phyloP scores from a whole-genome alignment of 148 eudicot genomes.

The Camellia granthamiana region DNA sequence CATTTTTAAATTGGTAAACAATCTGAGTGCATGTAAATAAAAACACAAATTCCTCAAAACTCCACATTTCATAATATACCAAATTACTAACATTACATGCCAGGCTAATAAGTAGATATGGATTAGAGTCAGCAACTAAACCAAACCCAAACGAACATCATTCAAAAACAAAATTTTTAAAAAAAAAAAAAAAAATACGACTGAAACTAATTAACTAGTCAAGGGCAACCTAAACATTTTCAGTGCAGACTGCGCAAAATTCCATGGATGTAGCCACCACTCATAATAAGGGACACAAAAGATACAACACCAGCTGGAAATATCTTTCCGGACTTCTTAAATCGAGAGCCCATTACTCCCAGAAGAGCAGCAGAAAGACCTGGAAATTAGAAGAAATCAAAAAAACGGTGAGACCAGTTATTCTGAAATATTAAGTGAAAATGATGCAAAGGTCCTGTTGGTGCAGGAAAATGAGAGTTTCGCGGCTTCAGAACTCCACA shows the following conservation, averaged over 20 bases:
- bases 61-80: no score
- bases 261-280: slow-evolving; percentile 76
- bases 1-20: no score
- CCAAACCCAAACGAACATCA: not conserved
- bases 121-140: slow-evolving; percentile 4
- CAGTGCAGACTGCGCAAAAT: slow-evolving; percentile 62
- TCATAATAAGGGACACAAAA: slow-evolving; percentile 73
- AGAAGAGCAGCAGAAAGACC: slow-evolving; percentile 74
- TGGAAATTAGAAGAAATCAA: slow-evolving; percentile 2
- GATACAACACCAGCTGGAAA: slow-evolving; percentile 95
- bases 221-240: slow-evolving; percentile 11
- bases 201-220: not conserved
- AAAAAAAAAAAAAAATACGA: not conserved
- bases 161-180: not conserved
- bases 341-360: slow-evolving; percentile 82
- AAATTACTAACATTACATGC: no score
- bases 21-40: no score
- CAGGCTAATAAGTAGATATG: not conserved
- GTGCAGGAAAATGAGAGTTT: not conserved
- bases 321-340: slow-evolving; percentile 72
- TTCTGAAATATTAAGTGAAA: not conserved
- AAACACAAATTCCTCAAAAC: no score
- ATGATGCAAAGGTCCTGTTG: not conserved
- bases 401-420: slow-evolving; percentile 9
- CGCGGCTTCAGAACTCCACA: not conserved